phyloP scores from a whole-genome alignment of 73 alveolate genomes.

The Paramecium caudatum region DNA sequence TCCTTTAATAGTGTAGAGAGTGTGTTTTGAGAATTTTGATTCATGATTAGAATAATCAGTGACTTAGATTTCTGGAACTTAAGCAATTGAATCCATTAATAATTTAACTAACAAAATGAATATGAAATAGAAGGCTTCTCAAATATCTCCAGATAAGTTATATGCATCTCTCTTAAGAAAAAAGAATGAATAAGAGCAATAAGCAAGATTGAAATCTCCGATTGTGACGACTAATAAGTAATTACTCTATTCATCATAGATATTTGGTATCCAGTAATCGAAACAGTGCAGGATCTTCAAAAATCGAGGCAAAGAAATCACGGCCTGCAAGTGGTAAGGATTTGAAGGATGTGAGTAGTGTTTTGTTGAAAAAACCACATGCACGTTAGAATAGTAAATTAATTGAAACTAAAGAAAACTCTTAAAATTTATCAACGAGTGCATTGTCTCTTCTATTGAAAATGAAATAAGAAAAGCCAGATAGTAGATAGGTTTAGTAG shows the following conservation, averaged over 20 bases:
- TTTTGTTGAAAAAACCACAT: conserved; percentile 30
- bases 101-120: conserved; percentile 12
- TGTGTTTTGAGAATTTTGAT: conserved; percentile 66
- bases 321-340: conserved; percentile 62
- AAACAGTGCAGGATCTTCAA: not conserved
- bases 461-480: conserved; percentile 12
- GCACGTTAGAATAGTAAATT: conserved; percentile 69
- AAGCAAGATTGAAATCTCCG: conserved; percentile 14
- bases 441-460: not conserved
- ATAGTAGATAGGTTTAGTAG: not conserved
- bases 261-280: conserved; percentile 46
- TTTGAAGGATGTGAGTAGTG: conserved; percentile 26
- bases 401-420: conserved; percentile 51
- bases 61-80: conserved; percentile 22
- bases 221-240: not conserved
- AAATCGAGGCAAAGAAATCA: conserved; percentile 57
- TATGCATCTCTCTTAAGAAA: conserved; percentile 45
- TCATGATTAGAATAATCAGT: not conserved
- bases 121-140: conserved; percentile 30
- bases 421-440: conserved; percentile 11
- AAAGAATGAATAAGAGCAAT: conserved; percentile 20
- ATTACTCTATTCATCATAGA: not conserved
- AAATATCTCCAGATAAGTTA: conserved; percentile 62
- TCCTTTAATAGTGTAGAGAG: conserved; percentile 83
- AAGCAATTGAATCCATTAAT: not conserved